Base-by-base conservation (phyloP, 441 rosid genomes). In the Arabidopsis lyrata region DNA sequence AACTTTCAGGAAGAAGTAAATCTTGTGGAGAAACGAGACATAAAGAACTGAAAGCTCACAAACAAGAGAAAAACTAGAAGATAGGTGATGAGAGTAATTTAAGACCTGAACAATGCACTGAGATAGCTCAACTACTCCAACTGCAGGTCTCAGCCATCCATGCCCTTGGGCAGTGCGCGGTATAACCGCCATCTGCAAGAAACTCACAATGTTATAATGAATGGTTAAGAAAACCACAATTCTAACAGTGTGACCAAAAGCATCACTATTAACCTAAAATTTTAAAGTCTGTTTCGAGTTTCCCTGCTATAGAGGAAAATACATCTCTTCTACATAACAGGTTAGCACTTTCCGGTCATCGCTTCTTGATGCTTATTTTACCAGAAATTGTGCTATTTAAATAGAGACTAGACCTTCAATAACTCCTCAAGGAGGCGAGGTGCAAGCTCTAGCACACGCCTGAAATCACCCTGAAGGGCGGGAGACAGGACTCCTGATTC, bases 71-170 rank as follows among this genome's bases (percentile, higher is more conserved):
- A 74, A 48, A 6, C 38, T 52, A 60, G 22, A 61, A 53, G 45
- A 12, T 10, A 58, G 22, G 68, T 49, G 74, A 22, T 8, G 20
- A 6, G 32, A 59, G 61, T 60, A 56, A 66, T 66, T 55, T 41
- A 20, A 70, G 71, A 93, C 99, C 99, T 95, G 98, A 83, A 90
- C 84, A 78, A 95, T 84, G 70, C 97, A 92, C 68, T 95, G 99
- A 71, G 97, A 92, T 65, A 95, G 97, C 80, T 95, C 99, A 77
- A 85, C 82, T 63, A 95, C 96, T 74, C 98, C 99, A 52, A 82
- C 75, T 32, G 97, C 98, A 77, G 99, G 99, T 79, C 99, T 91
- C 77, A 93, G 85, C 99, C 99, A 93, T 80, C 99, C 99, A 86
- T 88, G 96, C 59, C 95, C 97, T 81, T 86, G 97, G 18, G 91